A percentile compares a stretch with the other conserved stretches of the same genome.
phyloP scores from a whole-genome alignment of 257 asterid genomes.

The Solanum tarijense region DNA sequence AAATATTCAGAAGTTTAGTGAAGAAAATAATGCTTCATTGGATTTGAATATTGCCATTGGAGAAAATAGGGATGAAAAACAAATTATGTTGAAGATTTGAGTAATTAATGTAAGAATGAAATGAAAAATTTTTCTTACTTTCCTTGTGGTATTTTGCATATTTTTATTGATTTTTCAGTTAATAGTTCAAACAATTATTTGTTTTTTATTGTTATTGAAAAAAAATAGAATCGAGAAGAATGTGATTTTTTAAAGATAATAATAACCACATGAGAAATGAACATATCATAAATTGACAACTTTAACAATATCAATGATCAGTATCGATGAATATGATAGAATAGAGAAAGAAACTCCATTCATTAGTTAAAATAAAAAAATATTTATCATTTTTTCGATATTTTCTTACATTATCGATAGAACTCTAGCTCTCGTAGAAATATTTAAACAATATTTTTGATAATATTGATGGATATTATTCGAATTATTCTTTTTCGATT shows the following conservation, averaged over 20 bases:
- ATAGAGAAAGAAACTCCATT: neutral
- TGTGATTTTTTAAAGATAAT: neutral
- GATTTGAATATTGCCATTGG: constrained; percentile 69
- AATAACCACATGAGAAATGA: rapidly evolving
- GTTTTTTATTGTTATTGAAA: rapidly evolving
- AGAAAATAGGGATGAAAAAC: constrained; percentile 20
- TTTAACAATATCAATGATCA: neutral
- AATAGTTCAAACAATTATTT: neutral
- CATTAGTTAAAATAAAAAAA: neutral
- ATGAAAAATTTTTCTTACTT: neutral
- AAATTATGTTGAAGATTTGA: constrained; percentile 37
- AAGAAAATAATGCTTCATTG: constrained; percentile 4
- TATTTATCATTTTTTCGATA: neutral
- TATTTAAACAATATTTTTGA: neutral
- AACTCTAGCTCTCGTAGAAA: neutral
- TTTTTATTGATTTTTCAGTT: neutral
- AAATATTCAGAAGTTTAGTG: neutral
- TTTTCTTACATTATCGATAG: too few relatives aligned
- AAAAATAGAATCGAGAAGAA: neutral
- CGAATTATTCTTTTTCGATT: too few relatives aligned
- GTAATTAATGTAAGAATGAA: constrained; percentile 23
- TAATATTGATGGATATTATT: neutral
- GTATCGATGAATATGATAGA: rapidly evolving
- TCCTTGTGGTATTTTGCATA: neutral
- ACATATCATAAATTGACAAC: neutral